A percentile compares a stretch with the other conserved stretches of the same genome.
Evolutionary conservation across 2,329 filamentous ascomycete genomes (phyloP).

Genomic region (Passalora sequoiae): DNA sequence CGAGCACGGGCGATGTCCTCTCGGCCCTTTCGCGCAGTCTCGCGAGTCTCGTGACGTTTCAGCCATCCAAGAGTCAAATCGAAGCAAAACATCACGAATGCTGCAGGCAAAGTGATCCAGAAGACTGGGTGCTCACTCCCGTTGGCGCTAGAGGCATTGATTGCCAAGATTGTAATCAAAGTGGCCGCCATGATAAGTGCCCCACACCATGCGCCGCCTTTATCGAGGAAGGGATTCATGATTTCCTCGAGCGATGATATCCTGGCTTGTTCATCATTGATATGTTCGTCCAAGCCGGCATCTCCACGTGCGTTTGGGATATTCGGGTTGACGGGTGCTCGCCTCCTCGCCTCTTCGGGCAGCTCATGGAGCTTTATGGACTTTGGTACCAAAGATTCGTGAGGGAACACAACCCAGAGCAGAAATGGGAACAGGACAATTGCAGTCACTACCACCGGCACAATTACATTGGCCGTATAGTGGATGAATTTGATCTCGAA

Average conservation of each 20-base stretch:
- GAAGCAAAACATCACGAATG: constrained; percentile 63
- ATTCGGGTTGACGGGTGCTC: constrained; percentile 64
- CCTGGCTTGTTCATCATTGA: neutral
- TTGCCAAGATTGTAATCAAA: constrained; percentile 58
- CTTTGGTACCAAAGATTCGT: constrained; percentile 58
- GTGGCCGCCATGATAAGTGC: constrained; percentile 62
- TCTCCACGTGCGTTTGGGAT: constrained; percentile 50
- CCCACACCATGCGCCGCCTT: constrained; percentile 59
- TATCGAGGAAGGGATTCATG: constrained; percentile 69
- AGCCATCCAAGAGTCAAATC: constrained; percentile 61
- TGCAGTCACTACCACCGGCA: constrained; percentile 64
- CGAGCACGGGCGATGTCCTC: constrained; percentile 44
- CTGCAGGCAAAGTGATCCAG: constrained; percentile 65
- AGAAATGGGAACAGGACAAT: constrained; percentile 65
- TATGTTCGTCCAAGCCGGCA: neutral
- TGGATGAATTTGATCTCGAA: constrained; percentile 67
- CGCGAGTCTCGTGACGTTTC: constrained; percentile 57
- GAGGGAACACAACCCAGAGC: constrained; percentile 63
- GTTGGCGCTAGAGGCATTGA: constrained; percentile 57
- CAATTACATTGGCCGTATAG: constrained; percentile 73
- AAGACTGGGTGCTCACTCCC: constrained; percentile 55
- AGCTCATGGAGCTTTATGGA: constrained; percentile 66
- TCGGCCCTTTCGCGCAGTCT: constrained; percentile 53
- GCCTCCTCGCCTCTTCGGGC: constrained; percentile 51
- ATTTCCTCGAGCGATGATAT: constrained; percentile 60